phyloP scores from a whole-genome alignment of 495 filamentous ascomycete species.

The Melanomma pulvis-pyrius region DNA sequence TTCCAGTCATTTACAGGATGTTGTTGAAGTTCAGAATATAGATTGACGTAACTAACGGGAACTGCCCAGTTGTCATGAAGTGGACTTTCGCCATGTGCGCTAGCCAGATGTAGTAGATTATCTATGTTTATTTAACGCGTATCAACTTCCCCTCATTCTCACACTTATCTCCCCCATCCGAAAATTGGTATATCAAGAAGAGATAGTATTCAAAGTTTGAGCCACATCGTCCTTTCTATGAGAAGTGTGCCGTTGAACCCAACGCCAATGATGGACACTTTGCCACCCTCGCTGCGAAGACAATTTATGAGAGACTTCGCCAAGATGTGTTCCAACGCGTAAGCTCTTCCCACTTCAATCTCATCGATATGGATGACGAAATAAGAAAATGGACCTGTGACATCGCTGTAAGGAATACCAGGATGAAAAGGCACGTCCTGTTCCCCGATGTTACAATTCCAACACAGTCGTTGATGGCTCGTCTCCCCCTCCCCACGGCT shows the following conservation, averaged over 20 bases:
- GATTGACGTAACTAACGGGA: background rate
- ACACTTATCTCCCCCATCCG: too few relatives aligned
- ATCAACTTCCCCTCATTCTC: too few relatives aligned
- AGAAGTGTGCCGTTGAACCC: constrained; percentile 14
- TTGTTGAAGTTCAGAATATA: background rate
- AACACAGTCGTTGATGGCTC: constrained; percentile 26
- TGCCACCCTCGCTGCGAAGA: background rate
- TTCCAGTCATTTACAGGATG: background rate
- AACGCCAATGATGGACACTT: constrained; percentile 6
- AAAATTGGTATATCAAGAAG: too few relatives aligned
- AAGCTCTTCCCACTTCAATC: constrained; percentile 25
- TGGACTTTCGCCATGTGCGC: background rate
- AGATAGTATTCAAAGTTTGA: background rate
- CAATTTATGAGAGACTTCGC: background rate
- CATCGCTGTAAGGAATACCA: constrained; percentile 34
- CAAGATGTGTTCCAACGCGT: constrained; percentile 32
- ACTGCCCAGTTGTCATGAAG: background rate
- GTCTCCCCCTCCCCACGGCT: constrained; percentile 12
- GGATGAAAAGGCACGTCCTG: background rate
- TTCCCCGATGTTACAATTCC: constrained; percentile 4
- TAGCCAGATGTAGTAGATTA: background rate
- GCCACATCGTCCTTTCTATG: background rate
- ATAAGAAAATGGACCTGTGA: constrained; percentile 37
- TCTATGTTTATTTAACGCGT: too few relatives aligned
- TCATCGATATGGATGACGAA: constrained; percentile 33